Evolutionary conservation across 23 red algal genomes (phyloP).

Genomic region (Cyanidium caldarium): DNA sequence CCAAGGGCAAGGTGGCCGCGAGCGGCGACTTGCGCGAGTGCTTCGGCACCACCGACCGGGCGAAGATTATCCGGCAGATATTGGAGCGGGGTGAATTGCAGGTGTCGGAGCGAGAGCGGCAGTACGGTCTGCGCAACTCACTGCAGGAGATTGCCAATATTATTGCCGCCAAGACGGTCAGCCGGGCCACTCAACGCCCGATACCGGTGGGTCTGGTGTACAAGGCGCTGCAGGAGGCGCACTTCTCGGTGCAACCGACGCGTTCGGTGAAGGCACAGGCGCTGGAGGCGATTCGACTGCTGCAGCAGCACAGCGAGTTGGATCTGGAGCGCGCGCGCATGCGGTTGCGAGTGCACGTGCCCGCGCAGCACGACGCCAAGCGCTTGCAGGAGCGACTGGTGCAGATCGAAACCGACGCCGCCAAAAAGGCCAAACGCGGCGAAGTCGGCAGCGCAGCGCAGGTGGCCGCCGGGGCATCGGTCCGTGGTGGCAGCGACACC

Average conservation of each 20-base stretch:
- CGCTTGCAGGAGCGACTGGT: neutral
- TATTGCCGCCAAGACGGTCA: slow-evolving; percentile 71
- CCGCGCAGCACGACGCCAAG: slow-evolving; percentile 10
- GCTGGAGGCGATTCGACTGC: slow-evolving; percentile 19
- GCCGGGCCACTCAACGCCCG: slow-evolving; percentile 54
- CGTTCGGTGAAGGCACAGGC: slow-evolving; percentile 55
- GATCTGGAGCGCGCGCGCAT: slow-evolving; percentile 19
- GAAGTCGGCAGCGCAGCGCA: neutral
- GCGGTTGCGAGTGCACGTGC: slow-evolving; percentile 11
- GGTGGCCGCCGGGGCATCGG: too few relatives aligned
- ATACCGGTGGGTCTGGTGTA: slow-evolving; percentile 72
- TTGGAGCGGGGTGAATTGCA: slow-evolving; percentile 74
- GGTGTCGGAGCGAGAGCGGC: slow-evolving; percentile 79
- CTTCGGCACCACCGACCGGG: slow-evolving; percentile 62
- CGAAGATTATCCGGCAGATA: slow-evolving; percentile 46
- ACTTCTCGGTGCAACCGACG: slow-evolving; percentile 67
- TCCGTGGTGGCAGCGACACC: neutral
- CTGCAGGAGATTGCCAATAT: slow-evolving; percentile 75
- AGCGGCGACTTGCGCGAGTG: slow-evolving; percentile 48
- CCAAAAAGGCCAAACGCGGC: neutral
- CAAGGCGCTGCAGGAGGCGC: slow-evolving; percentile 64
- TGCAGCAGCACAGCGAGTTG: slow-evolving; percentile 5
- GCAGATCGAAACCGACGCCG: neutral
- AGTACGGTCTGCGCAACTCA: slow-evolving; percentile 38
- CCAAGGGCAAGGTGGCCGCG: slow-evolving; percentile 76